Evolutionary conservation across 2,329 filamentous ascomycete species (phyloP).

Genomic region (Phaeosphaeria sp.): DNA sequence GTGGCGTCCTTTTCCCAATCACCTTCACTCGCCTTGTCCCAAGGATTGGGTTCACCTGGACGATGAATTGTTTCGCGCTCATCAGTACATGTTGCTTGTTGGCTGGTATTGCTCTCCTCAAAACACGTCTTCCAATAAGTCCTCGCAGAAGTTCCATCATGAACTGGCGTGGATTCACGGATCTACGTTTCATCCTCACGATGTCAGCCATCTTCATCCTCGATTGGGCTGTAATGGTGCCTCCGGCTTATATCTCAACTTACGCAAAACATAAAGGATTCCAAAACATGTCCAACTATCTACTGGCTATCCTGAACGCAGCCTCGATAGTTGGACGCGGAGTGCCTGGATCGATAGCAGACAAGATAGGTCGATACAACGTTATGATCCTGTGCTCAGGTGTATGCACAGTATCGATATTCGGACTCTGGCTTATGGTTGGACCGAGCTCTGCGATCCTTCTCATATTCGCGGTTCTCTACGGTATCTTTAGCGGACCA

Average conservation of each 20-base stretch:
- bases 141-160: not conserved
- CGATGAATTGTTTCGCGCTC: constrained; percentile 36
- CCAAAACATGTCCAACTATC: not conserved
- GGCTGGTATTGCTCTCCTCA: constrained; percentile 12
- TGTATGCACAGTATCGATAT: constrained; percentile 25
- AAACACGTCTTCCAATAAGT: constrained; percentile 6
- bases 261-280: constrained; percentile 23
- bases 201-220: constrained; percentile 47
- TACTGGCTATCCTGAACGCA: constrained; percentile 40
- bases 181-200: constrained; percentile 3
- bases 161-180: constrained; percentile 5
- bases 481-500: constrained; percentile 51
- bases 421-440: constrained; percentile 15
- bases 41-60: constrained; percentile 25
- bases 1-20: constrained; percentile 33
- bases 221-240: constrained; percentile 33
- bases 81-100: constrained; percentile 22
- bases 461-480: constrained; percentile 42
- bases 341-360: constrained; percentile 36
- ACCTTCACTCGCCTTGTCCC: constrained; percentile 21
- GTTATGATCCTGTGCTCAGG: constrained; percentile 25
- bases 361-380: constrained; percentile 39
- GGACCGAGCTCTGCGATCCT: constrained; percentile 22
- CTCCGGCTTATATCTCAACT: constrained; percentile 37
- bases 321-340: constrained; percentile 39